Evolutionary conservation across 257 asterid genomes (phyloP).

Genomic region (Ilex asprella): DNA sequence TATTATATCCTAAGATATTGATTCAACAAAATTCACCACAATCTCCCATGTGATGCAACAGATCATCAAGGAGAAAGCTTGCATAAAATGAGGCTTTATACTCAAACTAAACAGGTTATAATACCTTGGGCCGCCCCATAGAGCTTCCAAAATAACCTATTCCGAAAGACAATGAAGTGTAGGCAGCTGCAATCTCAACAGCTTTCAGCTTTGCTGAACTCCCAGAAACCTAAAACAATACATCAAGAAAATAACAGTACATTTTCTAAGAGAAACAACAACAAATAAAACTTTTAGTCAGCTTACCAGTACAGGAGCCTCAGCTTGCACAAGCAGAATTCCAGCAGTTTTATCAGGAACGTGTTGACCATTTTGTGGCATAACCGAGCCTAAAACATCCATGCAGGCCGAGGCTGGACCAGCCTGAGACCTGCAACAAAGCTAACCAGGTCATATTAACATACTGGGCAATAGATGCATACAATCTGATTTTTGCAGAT

Average conservation of each 20-base stretch:
- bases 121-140: conserved; percentile 84
- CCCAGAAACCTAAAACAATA: conserved; percentile 39
- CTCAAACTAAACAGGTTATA: not conserved
- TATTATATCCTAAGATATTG: not conserved
- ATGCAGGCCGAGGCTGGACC: conserved; percentile 79
- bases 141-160: conserved; percentile 85
- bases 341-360: conserved; percentile 62
- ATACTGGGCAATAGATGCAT: not conserved
- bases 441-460: not conserved
- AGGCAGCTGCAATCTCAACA: conserved; percentile 76
- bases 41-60: not conserved
- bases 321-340: conserved; percentile 71
- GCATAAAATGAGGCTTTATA: not conserved
- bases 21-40: not conserved
- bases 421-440: conserved; percentile 53
- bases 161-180: conserved; percentile 80
- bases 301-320: conserved; percentile 43
- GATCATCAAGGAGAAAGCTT: not conserved
- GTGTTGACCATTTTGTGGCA: conserved; percentile 27
- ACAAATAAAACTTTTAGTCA: not conserved
- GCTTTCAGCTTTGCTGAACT: conserved; percentile 39
- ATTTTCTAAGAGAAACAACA: not conserved
- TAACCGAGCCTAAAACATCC: conserved; percentile 41
- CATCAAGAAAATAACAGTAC: not conserved
- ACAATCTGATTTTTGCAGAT: not conserved